Percentiles rank a stretch among this genome's conserved stretches.
Conservation (phyloP, 495 filamentous ascomycete genomes). For the Viridothelium virens region DNA sequence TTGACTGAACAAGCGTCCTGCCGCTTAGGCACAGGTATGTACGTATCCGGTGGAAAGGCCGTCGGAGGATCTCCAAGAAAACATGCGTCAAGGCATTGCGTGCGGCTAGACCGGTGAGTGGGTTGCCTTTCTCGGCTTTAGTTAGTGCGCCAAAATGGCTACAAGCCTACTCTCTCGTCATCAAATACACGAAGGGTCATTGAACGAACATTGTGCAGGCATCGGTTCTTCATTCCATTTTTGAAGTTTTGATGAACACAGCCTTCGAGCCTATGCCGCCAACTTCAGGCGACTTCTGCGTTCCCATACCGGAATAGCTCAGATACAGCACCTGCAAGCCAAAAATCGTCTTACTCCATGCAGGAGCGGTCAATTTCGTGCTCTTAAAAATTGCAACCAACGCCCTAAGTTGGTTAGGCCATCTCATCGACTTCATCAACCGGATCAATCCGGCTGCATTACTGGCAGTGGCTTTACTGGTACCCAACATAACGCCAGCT, state of each 20-base stretch:
- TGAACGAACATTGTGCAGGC: conserved; percentile 21
- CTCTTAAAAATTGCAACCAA: neutral
- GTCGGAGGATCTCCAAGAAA: conserved; percentile 23
- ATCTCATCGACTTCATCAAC: neutral
- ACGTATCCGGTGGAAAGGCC: neutral
- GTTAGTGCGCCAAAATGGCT: conserved; percentile 53
- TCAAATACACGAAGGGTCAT: conserved; percentile 30
- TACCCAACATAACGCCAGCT: neutral
- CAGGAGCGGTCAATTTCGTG: neutral
- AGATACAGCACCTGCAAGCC: neutral
- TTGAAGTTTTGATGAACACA: neutral
- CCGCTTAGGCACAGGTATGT: neutral
- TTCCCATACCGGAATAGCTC: neutral
- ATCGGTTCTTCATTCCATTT: conserved; percentile 7
- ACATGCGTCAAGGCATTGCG: conserved; percentile 13
- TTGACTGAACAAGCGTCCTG: neutral
- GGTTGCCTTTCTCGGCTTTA: conserved; percentile 49
- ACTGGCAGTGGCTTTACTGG: neutral
- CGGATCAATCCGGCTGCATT: neutral
- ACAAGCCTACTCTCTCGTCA: conserved; percentile 40
- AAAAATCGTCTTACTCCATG: neutral
- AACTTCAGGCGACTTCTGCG: neutral
- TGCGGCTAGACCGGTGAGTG: conserved; percentile 45
- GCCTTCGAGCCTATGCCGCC: neutral
- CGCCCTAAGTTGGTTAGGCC: neutral